phyloP scores from a whole-genome alignment of 2,329 filamentous ascomycete species.

The Ophiostoma piceae region DNA sequence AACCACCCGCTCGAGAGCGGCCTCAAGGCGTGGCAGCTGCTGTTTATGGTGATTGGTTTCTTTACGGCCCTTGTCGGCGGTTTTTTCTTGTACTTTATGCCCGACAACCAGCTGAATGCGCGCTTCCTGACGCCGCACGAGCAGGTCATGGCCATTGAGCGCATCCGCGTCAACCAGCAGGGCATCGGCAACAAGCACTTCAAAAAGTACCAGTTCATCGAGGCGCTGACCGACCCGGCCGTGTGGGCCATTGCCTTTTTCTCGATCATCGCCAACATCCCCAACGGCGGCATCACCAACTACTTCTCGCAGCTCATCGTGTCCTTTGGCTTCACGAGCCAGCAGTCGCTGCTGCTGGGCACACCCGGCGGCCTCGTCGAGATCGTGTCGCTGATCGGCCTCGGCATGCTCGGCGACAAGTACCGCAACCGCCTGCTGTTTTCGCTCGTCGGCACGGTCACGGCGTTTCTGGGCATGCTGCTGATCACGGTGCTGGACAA shows the following conservation, averaged over 20 bases:
- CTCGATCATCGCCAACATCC: constrained; percentile 36
- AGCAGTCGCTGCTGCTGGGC: constrained; percentile 60
- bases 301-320: constrained; percentile 42
- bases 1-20: constrained; percentile 31
- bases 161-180: constrained; percentile 60
- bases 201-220: constrained; percentile 55
- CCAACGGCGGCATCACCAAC: constrained; percentile 35
- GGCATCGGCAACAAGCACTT: constrained; percentile 63
- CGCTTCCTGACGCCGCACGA: constrained; percentile 53
- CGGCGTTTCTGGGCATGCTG: constrained; percentile 54
- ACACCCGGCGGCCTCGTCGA: constrained; percentile 62
- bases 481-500: constrained; percentile 60
- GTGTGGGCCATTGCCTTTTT: constrained; percentile 38
- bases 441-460: constrained; percentile 30
- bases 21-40: constrained; percentile 59
- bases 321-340: constrained; percentile 57
- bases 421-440: constrained; percentile 49
- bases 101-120: constrained; percentile 40
- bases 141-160: constrained; percentile 45
- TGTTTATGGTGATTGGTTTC: constrained; percentile 51
- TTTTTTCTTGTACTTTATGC: constrained; percentile 47
- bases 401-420: constrained; percentile 49
- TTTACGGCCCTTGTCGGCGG: constrained; percentile 46
- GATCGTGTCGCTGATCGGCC: constrained; percentile 31
- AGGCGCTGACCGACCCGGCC: constrained; percentile 38